phyloP scores from a whole-genome alignment of 495 filamentous ascomycete genomes.

The Thermochaetoides thermophila region DNA sequence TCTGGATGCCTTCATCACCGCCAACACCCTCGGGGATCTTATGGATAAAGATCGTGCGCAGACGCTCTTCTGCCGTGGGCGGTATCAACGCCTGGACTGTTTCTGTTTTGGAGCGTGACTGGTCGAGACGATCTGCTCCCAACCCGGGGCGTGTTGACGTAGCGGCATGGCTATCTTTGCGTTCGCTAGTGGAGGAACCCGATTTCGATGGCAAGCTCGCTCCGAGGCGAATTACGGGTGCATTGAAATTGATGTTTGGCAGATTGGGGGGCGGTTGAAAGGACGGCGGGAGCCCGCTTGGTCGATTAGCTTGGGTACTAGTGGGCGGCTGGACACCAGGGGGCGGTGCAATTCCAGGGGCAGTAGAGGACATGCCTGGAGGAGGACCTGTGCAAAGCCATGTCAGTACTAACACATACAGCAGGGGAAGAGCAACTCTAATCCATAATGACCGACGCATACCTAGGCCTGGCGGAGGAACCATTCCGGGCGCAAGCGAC shows the following conservation, averaged over 20 bases:
- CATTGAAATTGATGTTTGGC: slow-evolving; percentile 96
- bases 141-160: slow-evolving; percentile 46
- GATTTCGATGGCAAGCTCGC: slow-evolving; percentile 52
- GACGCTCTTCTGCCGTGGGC: slow-evolving; percentile 77
- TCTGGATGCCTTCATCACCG: slow-evolving; percentile 72
- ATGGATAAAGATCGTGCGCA: slow-evolving; percentile 80
- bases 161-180: slow-evolving; percentile 21
- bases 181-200: slow-evolving; percentile 33
- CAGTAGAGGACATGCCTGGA: slow-evolving; percentile 61
- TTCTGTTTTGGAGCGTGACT: slow-evolving; percentile 54
- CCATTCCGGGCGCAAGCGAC: slow-evolving; percentile 45
- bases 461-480: slow-evolving; percentile 79
- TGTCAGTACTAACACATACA: too few species aligned
- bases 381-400: slow-evolving; percentile 38
- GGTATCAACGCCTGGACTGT: slow-evolving; percentile 60
- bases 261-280: slow-evolving; percentile 88
- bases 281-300: slow-evolving; percentile 61
- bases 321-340: slow-evolving; percentile 68
- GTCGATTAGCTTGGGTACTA: slow-evolving; percentile 53
- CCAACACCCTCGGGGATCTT: slow-evolving; percentile 66
- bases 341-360: slow-evolving; percentile 63
- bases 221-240: slow-evolving; percentile 88
- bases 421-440: not conserved
- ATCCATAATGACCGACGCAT: slow-evolving; percentile 20
- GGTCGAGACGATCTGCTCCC: slow-evolving; percentile 47